phyloP scores from a whole-genome alignment of 1,284 basidiomycete species.

The Dichomitus squalens region DNA sequence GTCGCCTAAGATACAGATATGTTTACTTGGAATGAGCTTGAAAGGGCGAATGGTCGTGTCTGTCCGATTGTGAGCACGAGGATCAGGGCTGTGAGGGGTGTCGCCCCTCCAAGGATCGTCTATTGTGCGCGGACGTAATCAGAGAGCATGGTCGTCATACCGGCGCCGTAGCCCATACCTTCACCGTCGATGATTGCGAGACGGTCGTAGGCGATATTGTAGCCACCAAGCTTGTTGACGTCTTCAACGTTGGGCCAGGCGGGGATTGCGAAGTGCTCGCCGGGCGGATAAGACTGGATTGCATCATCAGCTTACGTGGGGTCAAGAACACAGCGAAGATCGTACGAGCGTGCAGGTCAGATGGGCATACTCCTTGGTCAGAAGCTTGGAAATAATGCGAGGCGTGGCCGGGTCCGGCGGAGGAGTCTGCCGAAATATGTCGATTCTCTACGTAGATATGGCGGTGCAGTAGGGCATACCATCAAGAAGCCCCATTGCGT shows the following conservation, averaged over 20 bases:
- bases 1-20: not conserved
- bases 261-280: conserved; percentile 76
- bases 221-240: conserved; percentile 82
- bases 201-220: conserved; percentile 72
- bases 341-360: conserved; percentile 84
- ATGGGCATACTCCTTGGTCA: conserved; percentile 76
- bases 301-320: not conserved
- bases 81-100: conserved; percentile 80
- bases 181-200: conserved; percentile 89
- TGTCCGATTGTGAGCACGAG: conserved; percentile 56
- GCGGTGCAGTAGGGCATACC: conserved; percentile 44
- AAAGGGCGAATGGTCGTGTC: conserved; percentile 82
- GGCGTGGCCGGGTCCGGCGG: conserved; percentile 62
- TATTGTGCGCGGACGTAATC: conserved; percentile 30
- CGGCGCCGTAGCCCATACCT: conserved; percentile 33
- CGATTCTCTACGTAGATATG: not conserved
- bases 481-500: conserved; percentile 94
- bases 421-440: not conserved
- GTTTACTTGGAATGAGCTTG: conserved; percentile 80
- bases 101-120: conserved; percentile 91
- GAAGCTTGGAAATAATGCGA: conserved; percentile 69
- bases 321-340: conserved; percentile 62
- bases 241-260: conserved; percentile 73
- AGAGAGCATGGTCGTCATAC: not conserved
- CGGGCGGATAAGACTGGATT: conserved; percentile 75